Base-by-base conservation (phyloP, 805 yeast genomes). In the Starmera quercuum region DNA sequence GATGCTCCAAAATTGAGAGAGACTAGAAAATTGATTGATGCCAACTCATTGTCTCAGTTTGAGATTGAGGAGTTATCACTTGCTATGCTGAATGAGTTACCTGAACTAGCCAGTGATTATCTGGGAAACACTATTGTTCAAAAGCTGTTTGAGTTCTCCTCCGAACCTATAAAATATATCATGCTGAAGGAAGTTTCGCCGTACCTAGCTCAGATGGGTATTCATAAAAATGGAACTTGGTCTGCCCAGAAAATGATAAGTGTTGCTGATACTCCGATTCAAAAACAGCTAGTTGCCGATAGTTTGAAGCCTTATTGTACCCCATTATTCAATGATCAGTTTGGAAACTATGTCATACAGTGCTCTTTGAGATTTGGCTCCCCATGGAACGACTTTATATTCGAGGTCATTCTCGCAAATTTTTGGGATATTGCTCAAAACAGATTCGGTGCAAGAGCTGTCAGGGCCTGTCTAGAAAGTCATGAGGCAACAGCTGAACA, bases 211-310 rank as follows among this genome's bases (percentile, higher is more conserved):
- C 94, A 86, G 46, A 81, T 90, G 68, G 92, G 97, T 47, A 80
- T 86, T 36, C 98, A 92, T 62, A 92, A 92, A 53, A 92, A 92
- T 56, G 98, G 98, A 41, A 92, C 98, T 5, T 92, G 98, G 98
- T 97, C 97, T 2, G 95, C 95, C 17, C 98, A 92, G 58, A 92
- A 90, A 58, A 80, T 92, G 58, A 87, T 92, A 46, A 82, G 78
- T 44, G 78, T 78, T 29, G 81, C 86, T 4, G 59, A 68, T 41
- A 76, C 75, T 31, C 76, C 68, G 29, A 68, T 73, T 31, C 84
- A 78, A 47, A 80, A 75, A 55, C 61, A 67, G 46, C 54, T 82
- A 31, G 83, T 92, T 29, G 77, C 80, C 7, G 64, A 72, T 18
- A 73, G 86, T 26, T 68, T 92, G 41, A 73, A 75, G 39, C 92